Evolutionary conservation across 257 asterid species (phyloP).

Genomic region (Orobanche coerulescens): DNA sequence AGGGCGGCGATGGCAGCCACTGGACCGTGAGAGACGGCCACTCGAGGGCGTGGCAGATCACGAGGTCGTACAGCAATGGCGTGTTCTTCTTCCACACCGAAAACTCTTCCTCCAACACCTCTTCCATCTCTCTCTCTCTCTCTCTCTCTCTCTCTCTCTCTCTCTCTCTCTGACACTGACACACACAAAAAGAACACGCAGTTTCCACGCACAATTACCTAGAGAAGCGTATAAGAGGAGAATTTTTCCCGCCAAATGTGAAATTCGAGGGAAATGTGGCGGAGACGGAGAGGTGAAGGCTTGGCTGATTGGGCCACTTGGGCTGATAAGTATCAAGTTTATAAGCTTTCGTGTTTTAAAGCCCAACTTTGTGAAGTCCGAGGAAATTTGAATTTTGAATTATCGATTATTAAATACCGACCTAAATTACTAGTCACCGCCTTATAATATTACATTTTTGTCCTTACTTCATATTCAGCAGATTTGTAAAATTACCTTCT

Average conservation of each 20-base stretch:
- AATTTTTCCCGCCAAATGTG: constrained; percentile 40
- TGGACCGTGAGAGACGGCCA: constrained; percentile 99
- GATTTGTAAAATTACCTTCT: too few species aligned
- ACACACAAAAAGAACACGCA: constrained; percentile 5
- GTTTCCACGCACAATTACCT: constrained; percentile 1
- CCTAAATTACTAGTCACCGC: too few species aligned
- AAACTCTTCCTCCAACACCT: constrained; percentile 73
- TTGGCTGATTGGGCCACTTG: constrained; percentile 3
- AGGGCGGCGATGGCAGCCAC: constrained; percentile 60
- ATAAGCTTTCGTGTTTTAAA: not conserved
- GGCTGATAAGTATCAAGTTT: not conserved
- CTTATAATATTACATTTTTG: too few species aligned
- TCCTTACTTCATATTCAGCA: too few species aligned
- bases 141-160: constrained; percentile 16
- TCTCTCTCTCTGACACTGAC: constrained; percentile 5
- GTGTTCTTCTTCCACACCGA: constrained; percentile 95
- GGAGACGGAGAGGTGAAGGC: not conserved
- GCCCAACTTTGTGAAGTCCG: not conserved
- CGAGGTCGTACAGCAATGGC: constrained; percentile 73
- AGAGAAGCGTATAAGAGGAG: constrained; percentile 21
- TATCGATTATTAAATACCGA: too few species aligned
- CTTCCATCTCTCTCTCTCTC: constrained; percentile 32
- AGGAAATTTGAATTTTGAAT: too few species aligned
- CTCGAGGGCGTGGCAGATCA: constrained; percentile 77
- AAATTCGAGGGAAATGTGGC: not conserved